Base-by-base conservation (phyloP, 2,329 filamentous ascomycete species). In the Peltaster fructicola region DNA sequence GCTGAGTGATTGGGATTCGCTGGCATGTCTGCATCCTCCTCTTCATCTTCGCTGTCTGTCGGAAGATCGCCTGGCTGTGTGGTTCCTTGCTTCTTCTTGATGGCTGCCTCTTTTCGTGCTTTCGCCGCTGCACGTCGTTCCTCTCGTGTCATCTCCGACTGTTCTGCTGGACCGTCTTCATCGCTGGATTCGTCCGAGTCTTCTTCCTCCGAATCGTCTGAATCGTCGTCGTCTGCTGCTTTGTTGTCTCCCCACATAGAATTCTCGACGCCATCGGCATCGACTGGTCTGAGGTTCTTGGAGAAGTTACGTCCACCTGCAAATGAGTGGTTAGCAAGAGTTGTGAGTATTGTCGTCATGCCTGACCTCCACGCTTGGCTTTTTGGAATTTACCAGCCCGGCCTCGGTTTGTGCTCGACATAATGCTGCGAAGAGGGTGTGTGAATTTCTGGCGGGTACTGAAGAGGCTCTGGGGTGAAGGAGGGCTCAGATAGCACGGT, bases 371-470 rank as follows among this genome's bases (percentile, higher is more conserved):
- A 56, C 85, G 68, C 41, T 80, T 82, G 39, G 76, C 81, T 62
- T 93, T 95, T 60, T 72, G 78, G 54, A 85, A 92, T 59, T 95
- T 95, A 55, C 84, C 81, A 44, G 77, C 82, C 48, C 84, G 77
- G 41, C 80, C 82, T 49, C 81, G 51, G 39, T 52, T 51, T 39
- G 53, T 52, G 32, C 38, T 44, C 32, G 73, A 59, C 51, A 64
- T 63, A 54, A 60, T 65, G 37, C n/a, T n/a, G n/a, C n/a, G n/a
- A n/a, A n/a, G n/a, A n/a, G n/a, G n/a, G n/a, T n/a, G n/a, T n/a
- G n/a, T n/a, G n/a, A n/a, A n/a, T n/a, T n/a, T n/a, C n/a, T n/a
- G n/a, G n/a, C n/a, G n/a, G n/a, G n/a, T n/a, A n/a, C n/a, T n/a
- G n/a, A n/a, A n/a, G n/a, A n/a, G n/a, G 8, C 8, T 18, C 17